Conservation (phyloP, 768 basidiomycete genomes). For the Suillus brevipes region DNA sequence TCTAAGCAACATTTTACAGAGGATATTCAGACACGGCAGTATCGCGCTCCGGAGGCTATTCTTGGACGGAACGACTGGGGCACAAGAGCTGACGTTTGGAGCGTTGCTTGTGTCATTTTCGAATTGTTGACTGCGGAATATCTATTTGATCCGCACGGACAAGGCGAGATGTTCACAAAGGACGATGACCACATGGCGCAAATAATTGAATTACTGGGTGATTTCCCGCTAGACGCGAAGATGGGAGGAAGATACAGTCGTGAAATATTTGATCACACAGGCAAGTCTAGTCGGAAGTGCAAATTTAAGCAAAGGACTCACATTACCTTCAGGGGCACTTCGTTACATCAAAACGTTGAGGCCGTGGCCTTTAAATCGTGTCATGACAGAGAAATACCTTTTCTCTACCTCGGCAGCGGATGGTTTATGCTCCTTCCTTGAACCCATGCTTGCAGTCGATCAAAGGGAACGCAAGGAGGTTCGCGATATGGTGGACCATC, state of each 20-base stretch:
- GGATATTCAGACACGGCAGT: constrained; percentile 96
- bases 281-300: constrained; percentile 35
- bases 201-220: constrained; percentile 88
- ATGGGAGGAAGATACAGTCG: constrained; percentile 83
- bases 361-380: constrained; percentile 78
- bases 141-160: constrained; percentile 86
- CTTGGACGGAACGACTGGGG: constrained; percentile 87
- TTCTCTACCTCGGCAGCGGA: constrained; percentile 59
- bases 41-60: constrained; percentile 93
- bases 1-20: constrained; percentile 90
- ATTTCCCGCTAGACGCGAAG: constrained; percentile 70
- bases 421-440: constrained; percentile 64
- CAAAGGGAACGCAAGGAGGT: constrained; percentile 69
- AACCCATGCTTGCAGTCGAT: constrained; percentile 75
- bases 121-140: constrained; percentile 91
- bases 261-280: constrained; percentile 78
- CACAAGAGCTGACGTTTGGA: constrained; percentile 86
- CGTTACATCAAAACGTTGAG: constrained; percentile 76
- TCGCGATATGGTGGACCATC: constrained; percentile 69
- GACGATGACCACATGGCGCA: constrained; percentile 97
- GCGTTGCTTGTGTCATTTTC: constrained; percentile 87
- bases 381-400: constrained; percentile 89
- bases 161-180: constrained; percentile 80
- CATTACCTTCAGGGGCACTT: constrained; percentile 48
- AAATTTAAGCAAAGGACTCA: constrained; percentile 13